phyloP scores from a whole-genome alignment of 2,329 filamentous ascomycete genomes.

The Fusarium sp. region DNA sequence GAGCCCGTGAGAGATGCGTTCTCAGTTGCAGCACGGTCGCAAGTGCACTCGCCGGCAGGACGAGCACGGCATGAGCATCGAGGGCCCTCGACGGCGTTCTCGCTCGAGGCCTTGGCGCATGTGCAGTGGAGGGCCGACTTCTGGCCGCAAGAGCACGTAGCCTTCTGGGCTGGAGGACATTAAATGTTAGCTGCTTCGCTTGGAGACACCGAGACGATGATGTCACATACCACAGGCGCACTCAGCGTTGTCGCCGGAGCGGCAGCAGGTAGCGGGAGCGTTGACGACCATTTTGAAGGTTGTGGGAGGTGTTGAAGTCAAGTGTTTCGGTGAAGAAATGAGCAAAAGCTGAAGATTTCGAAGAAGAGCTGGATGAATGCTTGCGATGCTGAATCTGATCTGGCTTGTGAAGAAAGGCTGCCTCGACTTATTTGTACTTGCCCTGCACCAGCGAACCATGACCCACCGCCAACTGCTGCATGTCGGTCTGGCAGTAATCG shows the following conservation, averaged over 20 bases:
- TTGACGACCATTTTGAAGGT: slow-evolving; percentile 51
- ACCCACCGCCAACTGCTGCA: slow-evolving; percentile 33
- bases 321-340: background rate
- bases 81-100: slow-evolving; percentile 82
- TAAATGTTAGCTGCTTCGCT: slow-evolving; percentile 9
- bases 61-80: slow-evolving; percentile 89
- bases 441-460: slow-evolving; percentile 2
- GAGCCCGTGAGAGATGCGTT: slow-evolving; percentile 74
- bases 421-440: slow-evolving; percentile 48
- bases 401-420: slow-evolving; percentile 12
- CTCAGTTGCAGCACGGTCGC: slow-evolving; percentile 79
- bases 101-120: slow-evolving; percentile 81
- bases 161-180: slow-evolving; percentile 68
- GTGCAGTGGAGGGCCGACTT: slow-evolving; percentile 88
- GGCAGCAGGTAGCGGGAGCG: slow-evolving; percentile 69
- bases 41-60: slow-evolving; percentile 86
- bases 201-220: background rate
- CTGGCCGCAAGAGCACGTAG: slow-evolving; percentile 91
- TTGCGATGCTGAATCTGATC: slow-evolving; percentile 5
- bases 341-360: background rate
- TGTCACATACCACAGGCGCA: slow-evolving; percentile 71
- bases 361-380: background rate
- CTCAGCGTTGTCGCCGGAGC: slow-evolving; percentile 64
- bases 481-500: slow-evolving; percentile 37
- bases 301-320: background rate